Conservation (phyloP, 1,284 basidiomycete genomes). For the Boletellus deceptivus region DNA sequence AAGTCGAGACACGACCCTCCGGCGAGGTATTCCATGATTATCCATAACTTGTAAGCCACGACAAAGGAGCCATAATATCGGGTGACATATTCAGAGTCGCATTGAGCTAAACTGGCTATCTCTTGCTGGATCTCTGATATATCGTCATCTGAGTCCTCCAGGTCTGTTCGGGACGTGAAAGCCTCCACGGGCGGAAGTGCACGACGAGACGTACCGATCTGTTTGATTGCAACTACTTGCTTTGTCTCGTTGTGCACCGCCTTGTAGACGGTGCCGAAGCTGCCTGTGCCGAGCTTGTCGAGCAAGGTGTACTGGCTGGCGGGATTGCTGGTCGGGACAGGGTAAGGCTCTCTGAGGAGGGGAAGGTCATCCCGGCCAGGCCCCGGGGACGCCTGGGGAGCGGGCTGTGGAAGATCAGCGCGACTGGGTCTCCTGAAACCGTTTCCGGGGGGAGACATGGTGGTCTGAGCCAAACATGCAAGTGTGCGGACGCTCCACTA, state of each 20-base stretch:
- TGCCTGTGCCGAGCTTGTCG: slow-evolving; percentile 96
- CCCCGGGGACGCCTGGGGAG: slow-evolving; percentile 47
- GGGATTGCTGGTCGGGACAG: slow-evolving; percentile 73
- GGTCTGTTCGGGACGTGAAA: slow-evolving; percentile 44
- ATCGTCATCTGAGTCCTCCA: slow-evolving; percentile 91
- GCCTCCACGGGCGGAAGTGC: slow-evolving; percentile 3
- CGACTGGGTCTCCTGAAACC: slow-evolving; percentile 44
- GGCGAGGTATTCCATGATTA: slow-evolving; percentile 98
- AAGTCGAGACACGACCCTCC: slow-evolving; percentile 98
- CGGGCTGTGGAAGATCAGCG: slow-evolving; percentile 40
- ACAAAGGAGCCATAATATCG: slow-evolving; percentile 97
- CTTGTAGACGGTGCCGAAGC: slow-evolving; percentile 96
- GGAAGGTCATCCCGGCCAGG: slow-evolving; percentile 37
- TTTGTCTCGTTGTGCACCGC: slow-evolving; percentile 92
- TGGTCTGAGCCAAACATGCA: slow-evolving; percentile 22
- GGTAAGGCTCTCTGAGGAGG: slow-evolving; percentile 56
- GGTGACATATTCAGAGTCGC: slow-evolving; percentile 95
- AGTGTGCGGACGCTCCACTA: slow-evolving; percentile 11
- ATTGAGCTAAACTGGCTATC: slow-evolving; percentile 92
- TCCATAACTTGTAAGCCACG: slow-evolving; percentile 97
- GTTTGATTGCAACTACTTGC: slow-evolving; percentile 96
- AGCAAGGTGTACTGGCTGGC: slow-evolving; percentile 88
- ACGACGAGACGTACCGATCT: slow-evolving; percentile 72
- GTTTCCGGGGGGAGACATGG: slow-evolving; percentile 45
- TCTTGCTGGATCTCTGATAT: slow-evolving; percentile 98